A percentile compares a stretch with the other conserved stretches of the same genome.
Conservation (phyloP, 2,329 filamentous ascomycete species). For the Fusarium caatingaense region DNA sequence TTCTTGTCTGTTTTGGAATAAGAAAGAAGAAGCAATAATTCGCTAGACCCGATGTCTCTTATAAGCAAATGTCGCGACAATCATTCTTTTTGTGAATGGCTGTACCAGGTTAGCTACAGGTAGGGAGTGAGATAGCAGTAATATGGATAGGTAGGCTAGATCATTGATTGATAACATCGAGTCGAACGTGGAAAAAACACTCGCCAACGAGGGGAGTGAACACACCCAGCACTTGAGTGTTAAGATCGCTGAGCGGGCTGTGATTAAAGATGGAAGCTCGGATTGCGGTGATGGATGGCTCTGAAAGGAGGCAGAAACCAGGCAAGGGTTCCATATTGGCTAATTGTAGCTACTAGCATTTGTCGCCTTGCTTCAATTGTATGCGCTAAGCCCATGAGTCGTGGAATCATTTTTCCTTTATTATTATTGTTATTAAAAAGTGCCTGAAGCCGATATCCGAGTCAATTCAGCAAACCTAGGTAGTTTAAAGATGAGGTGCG, state of each 20-base stretch:
- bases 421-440: background rate
- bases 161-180: background rate
- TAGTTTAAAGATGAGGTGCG: background rate
- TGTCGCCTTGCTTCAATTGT: background rate
- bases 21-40: conserved; percentile 36
- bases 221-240: background rate
- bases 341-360: background rate
- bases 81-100: background rate
- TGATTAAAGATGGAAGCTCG: background rate
- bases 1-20: background rate
- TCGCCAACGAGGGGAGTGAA: background rate
- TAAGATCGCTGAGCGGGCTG: background rate
- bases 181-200: background rate
- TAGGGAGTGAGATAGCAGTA: background rate
- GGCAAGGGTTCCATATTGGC: background rate
- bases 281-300: background rate
- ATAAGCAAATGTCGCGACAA: background rate
- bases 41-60: background rate
- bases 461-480: conserved; percentile 7
- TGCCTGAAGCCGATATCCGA: background rate
- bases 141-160: background rate
- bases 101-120: background rate
- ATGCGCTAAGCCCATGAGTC: background rate
- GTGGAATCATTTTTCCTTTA: background rate
- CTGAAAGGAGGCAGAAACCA: background rate